A percentile compares a stretch with the other conserved stretches of the same genome.
phyloP scores from a whole-genome alignment of 306 rosid genomes.

The Oxytropis ochrocephala region DNA sequence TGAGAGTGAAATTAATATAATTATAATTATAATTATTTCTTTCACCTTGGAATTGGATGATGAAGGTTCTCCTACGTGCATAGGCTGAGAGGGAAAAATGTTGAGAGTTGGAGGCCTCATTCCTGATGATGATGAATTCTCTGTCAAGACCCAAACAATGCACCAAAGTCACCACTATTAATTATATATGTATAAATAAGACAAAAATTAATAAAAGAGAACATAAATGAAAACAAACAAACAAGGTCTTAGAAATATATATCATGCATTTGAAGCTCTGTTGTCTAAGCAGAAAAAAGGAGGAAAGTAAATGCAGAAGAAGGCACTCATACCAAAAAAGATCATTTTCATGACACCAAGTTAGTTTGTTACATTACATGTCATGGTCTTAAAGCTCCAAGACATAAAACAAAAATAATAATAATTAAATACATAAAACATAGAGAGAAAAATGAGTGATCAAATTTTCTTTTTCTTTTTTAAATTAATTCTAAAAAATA shows the following conservation, averaged over 20 bases:
- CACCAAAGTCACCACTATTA: slow-evolving; percentile 18
- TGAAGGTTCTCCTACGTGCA: slow-evolving; percentile 71
- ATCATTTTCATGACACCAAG: no score
- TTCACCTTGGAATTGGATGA: slow-evolving; percentile 59
- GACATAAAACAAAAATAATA: background rate
- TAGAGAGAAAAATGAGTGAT: background rate
- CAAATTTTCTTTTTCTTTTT: background rate
- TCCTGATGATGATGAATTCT: slow-evolving; percentile 41
- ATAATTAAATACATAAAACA: background rate
- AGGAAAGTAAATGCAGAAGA: slow-evolving; percentile 1
- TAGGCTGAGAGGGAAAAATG: slow-evolving; percentile 96
- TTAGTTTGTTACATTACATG: slow-evolving; percentile 28
- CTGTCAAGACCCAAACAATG: slow-evolving; percentile 33
- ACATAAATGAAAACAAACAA: background rate
- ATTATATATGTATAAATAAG: background rate
- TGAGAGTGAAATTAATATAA: background rate
- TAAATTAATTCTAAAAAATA: background rate
- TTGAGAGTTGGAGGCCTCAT: slow-evolving; percentile 95
- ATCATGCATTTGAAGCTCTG: slow-evolving; percentile 29
- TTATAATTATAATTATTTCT: background rate
- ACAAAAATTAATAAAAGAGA: no score
- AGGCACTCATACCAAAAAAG: slow-evolving; percentile 21
- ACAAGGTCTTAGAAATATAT: slow-evolving; percentile 9
- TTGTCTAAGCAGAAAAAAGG: slow-evolving; percentile 11
- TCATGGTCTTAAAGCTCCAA: slow-evolving; percentile 40